phyloP scores from a whole-genome alignment of 163 green algal species.

The Trebouxia gelatinosa region DNA sequence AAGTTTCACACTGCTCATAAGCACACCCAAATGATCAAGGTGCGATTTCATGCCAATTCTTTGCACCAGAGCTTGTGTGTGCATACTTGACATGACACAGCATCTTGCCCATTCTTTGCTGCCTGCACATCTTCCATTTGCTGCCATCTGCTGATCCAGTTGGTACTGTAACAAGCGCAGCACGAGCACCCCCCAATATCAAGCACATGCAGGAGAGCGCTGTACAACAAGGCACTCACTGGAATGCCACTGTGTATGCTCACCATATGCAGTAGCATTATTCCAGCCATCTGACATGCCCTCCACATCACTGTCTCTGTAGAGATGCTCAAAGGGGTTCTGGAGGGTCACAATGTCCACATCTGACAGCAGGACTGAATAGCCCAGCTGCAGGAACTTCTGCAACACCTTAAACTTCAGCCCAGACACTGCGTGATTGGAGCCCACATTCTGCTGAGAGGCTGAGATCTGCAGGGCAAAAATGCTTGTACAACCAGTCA shows the following conservation, averaged over 20 bases:
- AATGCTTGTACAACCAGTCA: neutral
- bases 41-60: too few species aligned
- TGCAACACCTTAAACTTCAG: conserved; percentile 85
- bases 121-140: too few species aligned
- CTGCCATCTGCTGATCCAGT: too few species aligned
- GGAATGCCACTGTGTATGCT: too few species aligned
- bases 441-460: conserved; percentile 62
- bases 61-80: neutral
- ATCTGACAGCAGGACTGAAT: conserved; percentile 77
- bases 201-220: neutral
- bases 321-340: conserved; percentile 67
- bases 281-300: conserved; percentile 55
- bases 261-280: conserved; percentile 23
- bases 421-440: conserved; percentile 77
- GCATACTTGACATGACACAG: neutral
- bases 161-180: neutral
- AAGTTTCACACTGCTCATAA: too few species aligned
- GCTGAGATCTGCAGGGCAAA: conserved; percentile 42
- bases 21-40: too few species aligned
- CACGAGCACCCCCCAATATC: neutral
- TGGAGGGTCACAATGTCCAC: conserved; percentile 68
- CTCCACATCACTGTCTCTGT: conserved; percentile 81
- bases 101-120: neutral
- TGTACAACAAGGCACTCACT: neutral
- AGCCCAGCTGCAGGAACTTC: conserved; percentile 82